These are phyloP conservation scores for Lophiotrema nucula DNA, from an alignment of 495 filamentous ascomycete genomes.

Conservation along the genomic window DNA sequence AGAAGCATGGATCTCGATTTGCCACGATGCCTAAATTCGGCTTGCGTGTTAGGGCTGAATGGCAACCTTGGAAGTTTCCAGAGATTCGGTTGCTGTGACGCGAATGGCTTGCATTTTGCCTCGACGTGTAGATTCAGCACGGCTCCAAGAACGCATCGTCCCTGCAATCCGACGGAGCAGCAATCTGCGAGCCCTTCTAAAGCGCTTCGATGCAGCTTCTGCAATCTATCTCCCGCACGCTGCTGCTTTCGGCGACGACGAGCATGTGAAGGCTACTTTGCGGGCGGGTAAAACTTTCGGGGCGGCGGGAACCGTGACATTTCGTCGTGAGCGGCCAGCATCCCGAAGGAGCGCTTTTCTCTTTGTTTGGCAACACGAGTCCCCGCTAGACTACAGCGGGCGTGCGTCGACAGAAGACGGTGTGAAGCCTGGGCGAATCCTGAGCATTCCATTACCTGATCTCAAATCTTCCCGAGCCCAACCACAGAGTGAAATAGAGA, in stretches of 20 bases:
- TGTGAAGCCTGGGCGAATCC: background rate
- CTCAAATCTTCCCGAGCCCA: conserved; percentile 16
- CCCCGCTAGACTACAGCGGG: background rate
- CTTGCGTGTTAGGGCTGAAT: conserved; percentile 8
- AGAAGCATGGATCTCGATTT: background rate
- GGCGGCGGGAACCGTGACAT: background rate
- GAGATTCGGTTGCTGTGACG: conserved; percentile 14
- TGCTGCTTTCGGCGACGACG: background rate
- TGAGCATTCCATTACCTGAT: conserved; percentile 23
- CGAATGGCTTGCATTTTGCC: conserved; percentile 7
- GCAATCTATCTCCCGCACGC: background rate
- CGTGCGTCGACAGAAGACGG: background rate
- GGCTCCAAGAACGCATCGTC: background rate
- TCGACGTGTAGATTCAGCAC: background rate
- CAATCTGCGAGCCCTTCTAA: background rate
- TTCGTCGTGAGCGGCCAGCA: background rate
- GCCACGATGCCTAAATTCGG: conserved; percentile 16
- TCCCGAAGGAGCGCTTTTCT: no score
- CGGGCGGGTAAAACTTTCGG: conserved; percentile 6
- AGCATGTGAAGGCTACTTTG: conserved; percentile 3
- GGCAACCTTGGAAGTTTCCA: conserved; percentile 8
- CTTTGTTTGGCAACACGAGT: background rate
- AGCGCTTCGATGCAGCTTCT: conserved; percentile 2
- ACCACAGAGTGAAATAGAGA: conserved; percentile 1
- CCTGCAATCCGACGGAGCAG: background rate